Evolutionary conservation across 768 basidiomycete genomes (phyloP).

Genomic region (Ramaria sp.): DNA sequence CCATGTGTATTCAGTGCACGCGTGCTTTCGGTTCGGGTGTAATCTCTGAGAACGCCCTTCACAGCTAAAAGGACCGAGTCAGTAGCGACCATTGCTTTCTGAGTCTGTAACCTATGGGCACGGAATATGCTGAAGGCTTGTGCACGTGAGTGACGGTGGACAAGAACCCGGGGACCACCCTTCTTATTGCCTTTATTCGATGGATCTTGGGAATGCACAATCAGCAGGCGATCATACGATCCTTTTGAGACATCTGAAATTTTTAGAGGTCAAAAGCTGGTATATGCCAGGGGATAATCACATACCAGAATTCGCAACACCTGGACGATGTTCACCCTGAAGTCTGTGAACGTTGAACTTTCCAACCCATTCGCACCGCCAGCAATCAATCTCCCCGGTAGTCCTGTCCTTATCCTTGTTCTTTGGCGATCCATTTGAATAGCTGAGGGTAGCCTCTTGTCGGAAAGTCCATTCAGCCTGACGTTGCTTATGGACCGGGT

Average conservation of each 20-base stretch:
- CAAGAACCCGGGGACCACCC: not conserved
- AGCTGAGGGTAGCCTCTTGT: not conserved
- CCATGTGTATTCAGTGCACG: constrained; percentile 7
- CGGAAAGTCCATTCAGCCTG: constrained; percentile 5
- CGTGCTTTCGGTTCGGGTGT: constrained; percentile 7
- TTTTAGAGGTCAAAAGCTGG: not conserved
- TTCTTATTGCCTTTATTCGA: not conserved
- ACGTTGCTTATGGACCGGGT: not conserved
- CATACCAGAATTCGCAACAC: not conserved
- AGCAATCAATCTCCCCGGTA: not conserved
- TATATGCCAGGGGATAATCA: not conserved
- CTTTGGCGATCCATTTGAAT: not conserved
- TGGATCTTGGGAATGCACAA: not conserved
- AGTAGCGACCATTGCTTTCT: not conserved
- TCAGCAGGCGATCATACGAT: not conserved
- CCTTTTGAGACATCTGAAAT: not conserved
- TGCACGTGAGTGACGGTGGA: constrained; percentile 7
- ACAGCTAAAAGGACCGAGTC: constrained; percentile 2
- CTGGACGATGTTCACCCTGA: not conserved
- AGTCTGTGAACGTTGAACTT: constrained; percentile 2
- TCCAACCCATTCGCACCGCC: constrained; percentile 6
- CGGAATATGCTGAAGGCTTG: constrained; percentile 9
- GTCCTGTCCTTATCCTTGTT: not conserved
- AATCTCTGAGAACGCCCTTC: constrained; percentile 2
- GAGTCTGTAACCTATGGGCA: not conserved